Evolutionary conservation across 768 basidiomycete species (phyloP).

Genomic region (Mycena polygramma): DNA sequence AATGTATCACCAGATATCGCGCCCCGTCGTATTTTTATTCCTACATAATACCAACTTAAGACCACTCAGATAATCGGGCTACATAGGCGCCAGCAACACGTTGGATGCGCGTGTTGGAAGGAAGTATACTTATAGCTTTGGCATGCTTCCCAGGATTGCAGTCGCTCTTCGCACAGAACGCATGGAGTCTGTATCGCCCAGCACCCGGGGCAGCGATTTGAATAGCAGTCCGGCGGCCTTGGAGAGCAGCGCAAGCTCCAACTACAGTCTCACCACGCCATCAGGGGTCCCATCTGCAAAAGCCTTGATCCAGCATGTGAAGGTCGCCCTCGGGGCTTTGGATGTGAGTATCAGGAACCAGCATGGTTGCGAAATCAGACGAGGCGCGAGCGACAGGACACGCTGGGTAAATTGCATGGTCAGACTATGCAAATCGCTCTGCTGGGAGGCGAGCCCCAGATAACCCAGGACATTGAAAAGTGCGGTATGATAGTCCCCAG

Average conservation of each 20-base stretch:
- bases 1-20: constrained; percentile 34
- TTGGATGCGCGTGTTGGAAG: constrained; percentile 33
- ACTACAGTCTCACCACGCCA: constrained; percentile 36
- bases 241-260: constrained; percentile 33
- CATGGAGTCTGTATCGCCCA: constrained; percentile 28
- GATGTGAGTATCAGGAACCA: constrained; percentile 39
- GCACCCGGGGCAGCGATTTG: constrained; percentile 26
- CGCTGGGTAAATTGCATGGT: constrained; percentile 59
- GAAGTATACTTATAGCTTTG: neutral
- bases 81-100: constrained; percentile 26
- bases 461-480: constrained; percentile 57
- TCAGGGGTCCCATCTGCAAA: constrained; percentile 32
- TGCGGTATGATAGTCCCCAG: constrained; percentile 41
- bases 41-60: constrained; percentile 30
- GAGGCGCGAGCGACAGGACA: constrained; percentile 46
- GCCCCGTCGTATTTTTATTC: constrained; percentile 31
- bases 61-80: constrained; percentile 21
- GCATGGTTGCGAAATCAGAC: neutral
- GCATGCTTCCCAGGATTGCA: constrained; percentile 2
- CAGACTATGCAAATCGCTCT: constrained; percentile 60
- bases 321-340: constrained; percentile 46
- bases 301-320: constrained; percentile 42
- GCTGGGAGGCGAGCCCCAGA: constrained; percentile 54
- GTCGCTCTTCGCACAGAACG: neutral
- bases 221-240: constrained; percentile 19